Evolutionary conservation across 2,329 filamentous ascomycete species (phyloP).

Genomic region (Penicillium sp.): DNA sequence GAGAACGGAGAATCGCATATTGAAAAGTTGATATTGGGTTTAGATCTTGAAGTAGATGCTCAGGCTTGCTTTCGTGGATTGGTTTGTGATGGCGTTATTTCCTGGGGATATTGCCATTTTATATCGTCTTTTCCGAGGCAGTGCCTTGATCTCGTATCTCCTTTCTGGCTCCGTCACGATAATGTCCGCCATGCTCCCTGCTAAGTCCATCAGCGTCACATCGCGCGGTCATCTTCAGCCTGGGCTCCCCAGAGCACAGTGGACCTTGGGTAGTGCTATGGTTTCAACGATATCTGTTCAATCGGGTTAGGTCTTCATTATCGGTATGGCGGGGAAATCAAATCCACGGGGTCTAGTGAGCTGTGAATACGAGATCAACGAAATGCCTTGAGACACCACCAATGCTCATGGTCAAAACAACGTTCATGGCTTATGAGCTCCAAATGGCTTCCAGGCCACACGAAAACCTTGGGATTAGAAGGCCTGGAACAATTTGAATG

Average conservation of each 20-base stretch:
- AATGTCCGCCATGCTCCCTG: neutral
- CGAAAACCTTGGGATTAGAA: neutral
- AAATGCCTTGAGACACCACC: constrained; percentile 17
- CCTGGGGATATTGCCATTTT: constrained; percentile 3
- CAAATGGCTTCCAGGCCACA: neutral
- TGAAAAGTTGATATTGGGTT: constrained; percentile 19
- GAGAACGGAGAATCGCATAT: constrained; percentile 32
- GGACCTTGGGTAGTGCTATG: neutral
- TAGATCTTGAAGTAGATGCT: neutral
- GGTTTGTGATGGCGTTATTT: constrained; percentile 2
- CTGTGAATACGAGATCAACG: constrained; percentile 30
- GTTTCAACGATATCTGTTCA: neutral
- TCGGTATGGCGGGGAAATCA: constrained; percentile 4
- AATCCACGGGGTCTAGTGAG: constrained; percentile 8
- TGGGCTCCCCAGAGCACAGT: neutral
- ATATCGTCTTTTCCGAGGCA: neutral
- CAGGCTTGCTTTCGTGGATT: neutral
- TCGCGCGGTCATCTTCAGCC: constrained; percentile 1
- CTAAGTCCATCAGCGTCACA: neutral
- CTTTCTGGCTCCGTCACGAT: neutral
- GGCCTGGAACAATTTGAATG: constrained; percentile 5
- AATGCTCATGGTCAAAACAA: constrained; percentile 11
- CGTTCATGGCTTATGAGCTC: constrained; percentile 9
- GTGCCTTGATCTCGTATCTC: neutral
- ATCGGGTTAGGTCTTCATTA: neutral